Evolutionary conservation across 768 basidiomycete species (phyloP).

Genomic region (Boletus sensibilis): DNA sequence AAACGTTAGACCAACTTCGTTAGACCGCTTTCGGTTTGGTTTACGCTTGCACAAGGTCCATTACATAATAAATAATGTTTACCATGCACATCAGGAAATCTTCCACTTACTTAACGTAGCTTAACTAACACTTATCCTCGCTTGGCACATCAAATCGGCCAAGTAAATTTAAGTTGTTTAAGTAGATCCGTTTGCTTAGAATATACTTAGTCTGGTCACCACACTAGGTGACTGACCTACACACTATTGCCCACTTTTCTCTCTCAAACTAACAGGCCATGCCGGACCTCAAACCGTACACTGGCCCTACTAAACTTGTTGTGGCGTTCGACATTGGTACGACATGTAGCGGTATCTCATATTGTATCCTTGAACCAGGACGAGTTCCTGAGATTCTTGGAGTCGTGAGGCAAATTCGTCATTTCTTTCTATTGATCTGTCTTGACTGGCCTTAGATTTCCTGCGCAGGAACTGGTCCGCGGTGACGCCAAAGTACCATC

Average conservation of each 20-base stretch:
- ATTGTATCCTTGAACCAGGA: conserved; percentile 21
- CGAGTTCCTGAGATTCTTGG: conserved; percentile 14
- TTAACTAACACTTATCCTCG: no score
- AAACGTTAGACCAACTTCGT: no score
- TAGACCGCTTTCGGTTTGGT: no score
- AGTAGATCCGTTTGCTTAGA: no score
- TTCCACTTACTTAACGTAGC: no score
- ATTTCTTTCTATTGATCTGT: background rate
- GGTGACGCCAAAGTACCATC: conserved; percentile 46
- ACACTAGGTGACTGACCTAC: background rate
- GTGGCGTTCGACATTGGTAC: conserved; percentile 50
- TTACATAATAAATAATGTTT: no score
- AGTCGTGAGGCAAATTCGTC: conserved; percentile 4
- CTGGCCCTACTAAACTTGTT: conserved; percentile 32
- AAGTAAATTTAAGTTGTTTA: no score
- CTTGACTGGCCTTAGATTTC: conserved; percentile 34
- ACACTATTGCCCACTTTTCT: background rate
- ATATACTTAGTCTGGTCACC: no score
- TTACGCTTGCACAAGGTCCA: no score
- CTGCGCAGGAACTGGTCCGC: conserved; percentile 35
- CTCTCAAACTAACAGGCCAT: conserved; percentile 1
- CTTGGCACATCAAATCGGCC: no score
- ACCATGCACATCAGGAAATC: no score
- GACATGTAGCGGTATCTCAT: conserved; percentile 45
- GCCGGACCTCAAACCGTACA: conserved; percentile 2